Evolutionary conservation across 31 red algal genomes (phyloP).

Genomic region (Odonthalia washingtoniensis): DNA sequence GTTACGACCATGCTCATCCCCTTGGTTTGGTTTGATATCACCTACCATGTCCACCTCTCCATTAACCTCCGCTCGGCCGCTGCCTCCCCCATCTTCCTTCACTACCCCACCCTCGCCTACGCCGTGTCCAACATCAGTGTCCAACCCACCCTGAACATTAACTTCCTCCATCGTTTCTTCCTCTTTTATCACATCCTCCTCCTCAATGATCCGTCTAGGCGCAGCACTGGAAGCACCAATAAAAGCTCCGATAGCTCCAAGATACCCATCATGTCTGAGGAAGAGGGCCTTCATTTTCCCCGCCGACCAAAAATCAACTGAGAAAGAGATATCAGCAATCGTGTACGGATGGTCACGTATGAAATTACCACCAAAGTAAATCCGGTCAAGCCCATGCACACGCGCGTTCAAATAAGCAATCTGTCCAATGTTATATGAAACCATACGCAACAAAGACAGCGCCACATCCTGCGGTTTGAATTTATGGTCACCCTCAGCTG

Average conservation of each 20-base stretch:
- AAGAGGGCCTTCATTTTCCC: constrained; percentile 90
- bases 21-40: no score
- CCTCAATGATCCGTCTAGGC: constrained; percentile 33
- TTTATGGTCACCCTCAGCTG: constrained; percentile 50
- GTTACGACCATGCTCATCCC: no score
- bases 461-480: constrained; percentile 90
- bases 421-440: constrained; percentile 98
- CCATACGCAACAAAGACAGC: constrained; percentile 87
- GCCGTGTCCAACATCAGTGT: neutral
- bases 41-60: no score
- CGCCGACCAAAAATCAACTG: constrained; percentile 92
- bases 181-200: neutral
- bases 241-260: constrained; percentile 93
- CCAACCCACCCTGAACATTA: neutral
- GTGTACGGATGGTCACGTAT: constrained; percentile 94
- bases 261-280: constrained; percentile 93
- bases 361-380: constrained; percentile 99
- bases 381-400: constrained; percentile 70
- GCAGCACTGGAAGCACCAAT: constrained; percentile 78
- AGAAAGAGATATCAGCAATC: constrained; percentile 85
- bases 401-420: constrained; percentile 92
- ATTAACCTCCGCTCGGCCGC: no score
- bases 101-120: neutral
- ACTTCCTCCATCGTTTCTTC: neutral
- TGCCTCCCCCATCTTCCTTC: no score